Conservation (phyloP, 2,329 filamentous ascomycete genomes). For the Paraconiothyrium sp. region DNA sequence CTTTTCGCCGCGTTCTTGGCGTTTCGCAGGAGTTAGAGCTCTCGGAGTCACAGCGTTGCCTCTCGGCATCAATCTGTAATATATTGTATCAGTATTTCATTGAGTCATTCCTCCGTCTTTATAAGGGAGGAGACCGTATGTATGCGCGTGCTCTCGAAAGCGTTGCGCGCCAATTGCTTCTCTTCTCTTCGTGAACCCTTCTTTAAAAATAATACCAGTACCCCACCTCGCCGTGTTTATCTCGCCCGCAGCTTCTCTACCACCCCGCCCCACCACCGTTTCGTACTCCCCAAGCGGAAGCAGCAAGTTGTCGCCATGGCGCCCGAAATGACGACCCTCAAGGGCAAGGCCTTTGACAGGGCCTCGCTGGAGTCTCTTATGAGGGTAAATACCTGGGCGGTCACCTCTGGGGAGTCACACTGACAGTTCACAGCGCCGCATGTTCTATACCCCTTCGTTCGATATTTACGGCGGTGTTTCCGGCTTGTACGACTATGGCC, state of each 20-base stretch:
- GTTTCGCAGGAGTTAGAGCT: slow-evolving; percentile 22
- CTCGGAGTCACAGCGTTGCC: slow-evolving; percentile 21
- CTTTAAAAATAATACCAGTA: slow-evolving; percentile 29
- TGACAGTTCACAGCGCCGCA: slow-evolving; percentile 44
- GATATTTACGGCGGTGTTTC: slow-evolving; percentile 92
- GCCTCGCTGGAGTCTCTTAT: slow-evolving; percentile 83
- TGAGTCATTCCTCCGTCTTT: slow-evolving; percentile 33
- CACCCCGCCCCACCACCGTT: slow-evolving; percentile 40
- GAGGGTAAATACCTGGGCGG: slow-evolving; percentile 63
- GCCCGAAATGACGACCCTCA: slow-evolving; percentile 64
- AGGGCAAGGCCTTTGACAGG: slow-evolving; percentile 88
- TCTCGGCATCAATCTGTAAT: slow-evolving; percentile 25
- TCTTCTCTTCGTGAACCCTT: slow-evolving; percentile 37
- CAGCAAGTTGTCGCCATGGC: slow-evolving; percentile 39
- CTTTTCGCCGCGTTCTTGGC: slow-evolving; percentile 30
- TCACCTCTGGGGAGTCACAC: slow-evolving; percentile 28
- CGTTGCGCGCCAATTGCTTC: slow-evolving; percentile 49
- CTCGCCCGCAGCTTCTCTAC: slow-evolving; percentile 48
- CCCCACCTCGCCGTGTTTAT: slow-evolving; percentile 43
- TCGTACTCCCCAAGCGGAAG: slow-evolving; percentile 42
- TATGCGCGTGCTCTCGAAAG: slow-evolving; percentile 53
- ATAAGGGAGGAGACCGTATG: slow-evolving; percentile 34
- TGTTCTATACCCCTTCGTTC: slow-evolving; percentile 93
- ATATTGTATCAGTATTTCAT: slow-evolving; percentile 31
- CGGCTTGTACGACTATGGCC: slow-evolving; percentile 93